Conservation (phyloP, 2,329 filamentous ascomycete genomes). For the Botrytis medusae region DNA sequence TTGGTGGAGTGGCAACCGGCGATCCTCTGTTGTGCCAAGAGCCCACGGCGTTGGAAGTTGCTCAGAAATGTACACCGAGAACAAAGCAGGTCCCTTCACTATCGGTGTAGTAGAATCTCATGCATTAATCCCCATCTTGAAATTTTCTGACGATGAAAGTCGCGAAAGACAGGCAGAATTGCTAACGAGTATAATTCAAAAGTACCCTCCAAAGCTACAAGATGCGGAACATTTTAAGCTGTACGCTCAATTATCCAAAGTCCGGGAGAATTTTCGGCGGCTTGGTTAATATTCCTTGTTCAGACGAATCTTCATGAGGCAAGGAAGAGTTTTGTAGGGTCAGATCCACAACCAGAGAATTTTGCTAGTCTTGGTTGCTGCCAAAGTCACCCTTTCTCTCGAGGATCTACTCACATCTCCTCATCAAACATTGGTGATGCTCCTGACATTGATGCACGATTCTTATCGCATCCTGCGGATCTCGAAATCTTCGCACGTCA, state of each 20-base stretch:
- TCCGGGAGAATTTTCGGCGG: slow-evolving; percentile 13
- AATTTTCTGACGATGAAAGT: slow-evolving; percentile 3
- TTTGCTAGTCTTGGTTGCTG: slow-evolving; percentile 47
- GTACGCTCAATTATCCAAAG: slow-evolving; percentile 18
- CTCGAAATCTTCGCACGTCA: slow-evolving; percentile 15
- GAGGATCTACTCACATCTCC: slow-evolving; percentile 57
- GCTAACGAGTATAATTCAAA: not conserved
- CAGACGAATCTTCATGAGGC: slow-evolving; percentile 14
- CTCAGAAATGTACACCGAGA: slow-evolving; percentile 8
- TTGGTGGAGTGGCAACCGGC: slow-evolving; percentile 12
- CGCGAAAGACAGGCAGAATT: slow-evolving; percentile 7
- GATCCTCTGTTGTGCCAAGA: slow-evolving; percentile 22
- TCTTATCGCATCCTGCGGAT: slow-evolving; percentile 15
- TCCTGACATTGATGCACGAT: slow-evolving; percentile 43
- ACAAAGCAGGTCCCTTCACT: slow-evolving; percentile 19
- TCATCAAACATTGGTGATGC: slow-evolving; percentile 42
- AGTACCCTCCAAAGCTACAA: slow-evolving; percentile 14
- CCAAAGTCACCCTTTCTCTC: slow-evolving; percentile 53
- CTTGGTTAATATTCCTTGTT: slow-evolving; percentile 19
- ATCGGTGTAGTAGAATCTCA: slow-evolving; percentile 12
- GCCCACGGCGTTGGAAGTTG: slow-evolving; percentile 13
- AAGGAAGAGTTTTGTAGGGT: slow-evolving; percentile 7
- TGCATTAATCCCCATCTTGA: slow-evolving; percentile 18
- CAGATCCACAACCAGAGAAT: not conserved
- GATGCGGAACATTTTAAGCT: slow-evolving; percentile 6